These are phyloP conservation scores for Monilinia polystroma DNA, from an alignment of 2,329 filamentous ascomycete genomes.

Conservation along the genomic window DNA sequence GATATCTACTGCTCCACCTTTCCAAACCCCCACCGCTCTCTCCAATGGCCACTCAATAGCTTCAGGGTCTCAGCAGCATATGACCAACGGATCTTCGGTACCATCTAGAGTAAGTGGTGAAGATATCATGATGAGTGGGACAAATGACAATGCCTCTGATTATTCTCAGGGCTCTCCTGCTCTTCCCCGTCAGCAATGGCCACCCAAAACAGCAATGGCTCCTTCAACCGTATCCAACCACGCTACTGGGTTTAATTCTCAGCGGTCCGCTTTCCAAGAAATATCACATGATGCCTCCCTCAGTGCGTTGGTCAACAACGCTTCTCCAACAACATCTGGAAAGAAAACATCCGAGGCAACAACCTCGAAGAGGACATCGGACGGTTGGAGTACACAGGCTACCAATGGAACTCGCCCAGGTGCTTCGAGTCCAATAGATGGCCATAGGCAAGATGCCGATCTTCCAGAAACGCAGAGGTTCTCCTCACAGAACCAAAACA, in stretches of 20 bases:
- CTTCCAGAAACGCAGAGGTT: constrained; percentile 53
- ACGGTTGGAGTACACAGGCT: constrained; percentile 67
- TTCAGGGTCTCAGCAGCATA: constrained; percentile 42
- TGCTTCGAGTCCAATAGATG: constrained; percentile 36
- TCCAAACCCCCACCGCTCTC: constrained; percentile 53
- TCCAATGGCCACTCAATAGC: constrained; percentile 55
- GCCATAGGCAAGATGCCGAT: constrained; percentile 35
- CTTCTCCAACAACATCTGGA: constrained; percentile 80
- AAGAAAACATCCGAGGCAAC: constrained; percentile 67
- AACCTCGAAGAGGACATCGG: constrained; percentile 44
- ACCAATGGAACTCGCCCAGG: constrained; percentile 59
- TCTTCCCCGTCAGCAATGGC: constrained; percentile 48
- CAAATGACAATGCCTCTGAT: constrained; percentile 43
- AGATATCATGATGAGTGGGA: constrained; percentile 63
- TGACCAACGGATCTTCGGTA: constrained; percentile 57
- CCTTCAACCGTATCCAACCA: constrained; percentile 39
- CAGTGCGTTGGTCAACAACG: constrained; percentile 71
- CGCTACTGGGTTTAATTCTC: constrained; percentile 52
- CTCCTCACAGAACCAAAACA: constrained; percentile 33
- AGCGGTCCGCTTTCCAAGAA: constrained; percentile 54
- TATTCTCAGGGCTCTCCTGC: constrained; percentile 46
- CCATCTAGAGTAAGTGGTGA: constrained; percentile 44
- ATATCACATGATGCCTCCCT: constrained; percentile 58
- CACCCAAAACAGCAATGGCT: constrained; percentile 43
- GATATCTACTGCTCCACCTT: constrained; percentile 33